These are phyloP conservation scores for Sarocladiaceae sp. DNA, from an alignment of 2,329 filamentous ascomycete genomes.

Conservation along the genomic window DNA sequence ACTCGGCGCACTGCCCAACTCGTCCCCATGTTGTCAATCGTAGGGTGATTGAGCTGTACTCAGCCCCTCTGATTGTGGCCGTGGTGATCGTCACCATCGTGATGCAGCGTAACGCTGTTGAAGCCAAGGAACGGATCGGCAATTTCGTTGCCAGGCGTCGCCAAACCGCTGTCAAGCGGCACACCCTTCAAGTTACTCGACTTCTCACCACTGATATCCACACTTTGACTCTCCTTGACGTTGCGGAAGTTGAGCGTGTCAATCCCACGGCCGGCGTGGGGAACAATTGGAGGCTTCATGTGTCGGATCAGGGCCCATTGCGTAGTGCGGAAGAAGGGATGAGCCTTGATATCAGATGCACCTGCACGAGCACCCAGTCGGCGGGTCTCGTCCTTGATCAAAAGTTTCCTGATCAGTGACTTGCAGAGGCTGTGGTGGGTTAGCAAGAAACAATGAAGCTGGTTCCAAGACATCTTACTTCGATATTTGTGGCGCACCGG, in stretches of 20 bases:
- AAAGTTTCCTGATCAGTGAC: constrained; percentile 87
- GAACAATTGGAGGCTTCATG: constrained; percentile 96
- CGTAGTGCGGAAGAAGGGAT: constrained; percentile 93
- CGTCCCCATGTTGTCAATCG: neutral
- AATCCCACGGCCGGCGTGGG: constrained; percentile 81
- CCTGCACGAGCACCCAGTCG: constrained; percentile 90
- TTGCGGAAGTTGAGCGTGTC: constrained; percentile 98
- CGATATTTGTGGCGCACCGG: constrained; percentile 78
- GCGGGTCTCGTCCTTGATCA: constrained; percentile 97
- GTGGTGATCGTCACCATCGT: constrained; percentile 72
- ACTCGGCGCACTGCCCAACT: neutral
- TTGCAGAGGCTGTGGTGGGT: constrained; percentile 73
- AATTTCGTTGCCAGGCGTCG: constrained; percentile 77
- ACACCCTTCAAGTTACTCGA: constrained; percentile 65
- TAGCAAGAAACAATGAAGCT: constrained; percentile 11
- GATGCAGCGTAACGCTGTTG: constrained; percentile 95
- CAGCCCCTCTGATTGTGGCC: constrained; percentile 13
- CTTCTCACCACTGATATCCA: constrained; percentile 70
- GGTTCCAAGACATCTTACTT: constrained; percentile 61
- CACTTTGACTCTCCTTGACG: constrained; percentile 94
- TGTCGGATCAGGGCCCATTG: constrained; percentile 97
- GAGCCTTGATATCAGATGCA: constrained; percentile 92
- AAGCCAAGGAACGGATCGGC: constrained; percentile 97
- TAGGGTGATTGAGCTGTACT: neutral
- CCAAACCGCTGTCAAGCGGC: constrained; percentile 77